Evolutionary conservation across 2,329 filamentous ascomycete species (phyloP).

Genomic region (Trichophyton schoenleinii): DNA sequence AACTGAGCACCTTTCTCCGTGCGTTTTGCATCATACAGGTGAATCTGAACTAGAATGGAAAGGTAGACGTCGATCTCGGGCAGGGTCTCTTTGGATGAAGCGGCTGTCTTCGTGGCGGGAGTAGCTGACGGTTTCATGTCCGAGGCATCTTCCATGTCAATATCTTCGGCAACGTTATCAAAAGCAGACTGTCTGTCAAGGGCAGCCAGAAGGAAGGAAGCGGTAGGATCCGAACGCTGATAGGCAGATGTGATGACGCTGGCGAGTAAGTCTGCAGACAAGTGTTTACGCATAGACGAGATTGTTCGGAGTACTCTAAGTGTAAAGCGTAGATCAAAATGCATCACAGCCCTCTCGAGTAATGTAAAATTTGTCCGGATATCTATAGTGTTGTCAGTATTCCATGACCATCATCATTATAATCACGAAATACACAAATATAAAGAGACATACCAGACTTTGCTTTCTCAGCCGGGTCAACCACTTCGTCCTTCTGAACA

Average conservation of each 20-base stretch:
- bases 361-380: slow-evolving; percentile 90
- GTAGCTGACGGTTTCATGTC: slow-evolving; percentile 38
- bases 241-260: slow-evolving; percentile 74
- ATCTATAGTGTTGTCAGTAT: slow-evolving; percentile 42
- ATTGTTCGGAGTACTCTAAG: slow-evolving; percentile 89
- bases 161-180: slow-evolving; percentile 44
- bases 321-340: slow-evolving; percentile 92
- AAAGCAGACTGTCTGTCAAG: slow-evolving; percentile 55
- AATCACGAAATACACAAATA: neutral
- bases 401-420: neutral
- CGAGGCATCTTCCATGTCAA: slow-evolving; percentile 57
- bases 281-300: slow-evolving; percentile 84
- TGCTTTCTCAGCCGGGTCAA: slow-evolving; percentile 39
- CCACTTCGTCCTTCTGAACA: slow-evolving; percentile 30
- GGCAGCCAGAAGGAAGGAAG: slow-evolving; percentile 56
- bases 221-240: slow-evolving; percentile 52
- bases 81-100: slow-evolving; percentile 57
- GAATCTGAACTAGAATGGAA: slow-evolving; percentile 73
- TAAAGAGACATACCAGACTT: slow-evolving; percentile 31
- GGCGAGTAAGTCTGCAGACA: slow-evolving; percentile 68
- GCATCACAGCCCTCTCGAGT: slow-evolving; percentile 77
- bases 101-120: slow-evolving; percentile 8
- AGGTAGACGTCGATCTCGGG: slow-evolving; percentile 85
- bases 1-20: slow-evolving; percentile 71
- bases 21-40: slow-evolving; percentile 74